Evolutionary conservation across 2,329 filamentous ascomycete species (phyloP).

Genomic region (Nemania sp.): DNA sequence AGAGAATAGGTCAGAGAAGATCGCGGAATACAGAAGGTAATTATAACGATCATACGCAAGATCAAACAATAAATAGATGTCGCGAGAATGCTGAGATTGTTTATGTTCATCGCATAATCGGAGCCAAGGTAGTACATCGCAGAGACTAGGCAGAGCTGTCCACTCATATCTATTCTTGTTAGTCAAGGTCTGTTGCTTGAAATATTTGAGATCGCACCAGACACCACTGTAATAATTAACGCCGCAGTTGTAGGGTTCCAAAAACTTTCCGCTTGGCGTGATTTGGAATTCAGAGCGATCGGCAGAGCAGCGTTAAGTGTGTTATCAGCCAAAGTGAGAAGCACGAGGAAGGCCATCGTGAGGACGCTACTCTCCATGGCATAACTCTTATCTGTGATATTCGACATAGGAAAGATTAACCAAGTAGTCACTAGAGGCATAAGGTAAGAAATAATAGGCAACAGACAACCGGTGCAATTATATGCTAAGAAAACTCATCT

Average conservation of each 20-base stretch:
- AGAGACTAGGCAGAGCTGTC: constrained; percentile 5
- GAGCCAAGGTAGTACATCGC: not conserved
- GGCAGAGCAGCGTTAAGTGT: constrained; percentile 4
- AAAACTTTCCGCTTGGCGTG: constrained; percentile 5
- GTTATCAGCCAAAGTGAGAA: constrained; percentile 16
- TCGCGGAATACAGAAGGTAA: not conserved
- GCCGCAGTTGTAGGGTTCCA: constrained; percentile 11
- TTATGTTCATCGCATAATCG: constrained; percentile 5
- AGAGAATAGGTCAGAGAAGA: not conserved
- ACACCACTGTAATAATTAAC: constrained; percentile 5
- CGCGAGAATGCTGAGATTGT: constrained; percentile 6
- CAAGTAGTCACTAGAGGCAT: too few relatives aligned
- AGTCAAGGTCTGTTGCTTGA: not conserved
- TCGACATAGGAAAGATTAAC: too few relatives aligned
- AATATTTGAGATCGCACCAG: not conserved
- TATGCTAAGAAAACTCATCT: too few relatives aligned
- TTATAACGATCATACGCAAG: constrained; percentile 1
- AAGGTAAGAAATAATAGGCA: too few relatives aligned
- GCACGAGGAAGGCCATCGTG: not conserved
- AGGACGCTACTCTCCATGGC: not conserved
- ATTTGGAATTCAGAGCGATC: not conserved
- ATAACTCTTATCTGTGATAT: not conserved
- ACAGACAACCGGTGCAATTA: too few relatives aligned
- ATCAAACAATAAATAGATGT: constrained; percentile 1
- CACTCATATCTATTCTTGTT: constrained; percentile 7